These are phyloP conservation scores for Afroboletus lepidellus DNA, from an alignment of 1,284 basidiomycete species.

Conservation along the genomic window DNA sequence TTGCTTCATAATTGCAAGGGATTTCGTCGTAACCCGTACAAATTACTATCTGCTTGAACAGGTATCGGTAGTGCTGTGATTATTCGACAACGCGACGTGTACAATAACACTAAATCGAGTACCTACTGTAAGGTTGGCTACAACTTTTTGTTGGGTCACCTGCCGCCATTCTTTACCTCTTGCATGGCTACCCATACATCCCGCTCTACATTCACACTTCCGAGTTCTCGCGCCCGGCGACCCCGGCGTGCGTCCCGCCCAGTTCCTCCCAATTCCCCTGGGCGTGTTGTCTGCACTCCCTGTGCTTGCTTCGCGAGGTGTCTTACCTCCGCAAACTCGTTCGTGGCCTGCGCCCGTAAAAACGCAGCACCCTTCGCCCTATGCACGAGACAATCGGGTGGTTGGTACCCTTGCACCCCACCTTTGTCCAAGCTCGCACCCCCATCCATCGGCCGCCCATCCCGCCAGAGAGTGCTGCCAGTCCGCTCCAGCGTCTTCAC, in stretches of 20 bases:
- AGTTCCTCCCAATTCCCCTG: constrained; percentile 32
- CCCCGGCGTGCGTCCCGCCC: not conserved
- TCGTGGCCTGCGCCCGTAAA: constrained; percentile 71
- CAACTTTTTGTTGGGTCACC: not conserved
- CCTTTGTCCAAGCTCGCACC: constrained; percentile 25
- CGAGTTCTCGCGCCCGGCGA: not conserved
- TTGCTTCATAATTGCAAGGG: too few relatives aligned
- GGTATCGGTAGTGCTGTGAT: too few relatives aligned
- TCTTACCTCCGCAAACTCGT: constrained; percentile 65
- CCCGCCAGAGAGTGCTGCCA: constrained; percentile 60
- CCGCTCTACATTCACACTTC: constrained; percentile 8
- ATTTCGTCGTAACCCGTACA: too few relatives aligned
- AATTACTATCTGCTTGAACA: too few relatives aligned
- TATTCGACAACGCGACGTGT: too few relatives aligned
- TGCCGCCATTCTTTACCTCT: constrained; percentile 20
- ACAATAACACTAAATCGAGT: too few relatives aligned
- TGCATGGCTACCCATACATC: constrained; percentile 27
- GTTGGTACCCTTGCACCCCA: constrained; percentile 37
- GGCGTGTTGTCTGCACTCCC: constrained; percentile 37
- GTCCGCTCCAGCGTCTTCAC: constrained; percentile 63
- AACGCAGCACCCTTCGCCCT: constrained; percentile 61
- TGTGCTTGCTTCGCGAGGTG: constrained; percentile 53
- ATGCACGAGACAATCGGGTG: constrained; percentile 60
- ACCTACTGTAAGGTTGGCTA: too few relatives aligned
- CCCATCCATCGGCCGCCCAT: constrained; percentile 53